Conservation (phyloP, 345 rosid genomes). For the Excoecaria agallocha region DNA sequence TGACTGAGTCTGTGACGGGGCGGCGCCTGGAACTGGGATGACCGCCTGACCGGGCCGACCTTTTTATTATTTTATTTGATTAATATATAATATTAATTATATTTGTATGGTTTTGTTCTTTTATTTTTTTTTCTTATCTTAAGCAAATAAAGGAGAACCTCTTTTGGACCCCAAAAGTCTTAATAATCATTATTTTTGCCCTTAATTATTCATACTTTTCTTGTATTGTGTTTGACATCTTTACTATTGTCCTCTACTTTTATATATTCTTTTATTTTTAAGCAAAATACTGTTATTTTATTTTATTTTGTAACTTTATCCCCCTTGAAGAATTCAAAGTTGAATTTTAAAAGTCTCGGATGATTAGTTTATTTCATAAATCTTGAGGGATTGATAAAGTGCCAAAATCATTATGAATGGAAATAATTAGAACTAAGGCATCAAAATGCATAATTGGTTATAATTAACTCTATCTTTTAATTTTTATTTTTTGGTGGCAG, state of each 20-base stretch:
- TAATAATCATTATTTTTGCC: slow-evolving; percentile 33
- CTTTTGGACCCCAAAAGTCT: slow-evolving; percentile 46
- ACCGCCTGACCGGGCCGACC: slow-evolving; percentile 10
- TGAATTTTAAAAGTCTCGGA: slow-evolving; percentile 16
- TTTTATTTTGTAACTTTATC: too few species aligned
- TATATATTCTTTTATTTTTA: slow-evolving; percentile 10
- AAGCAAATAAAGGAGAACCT: slow-evolving; percentile 23
- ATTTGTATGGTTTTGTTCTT: background rate
- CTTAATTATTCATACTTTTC: slow-evolving; percentile 30
- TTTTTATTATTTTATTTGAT: background rate
- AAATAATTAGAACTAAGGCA: slow-evolving; percentile 11
- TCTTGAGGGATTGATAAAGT: slow-evolving; percentile 32
- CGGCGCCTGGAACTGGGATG: slow-evolving; percentile 15
- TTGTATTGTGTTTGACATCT: slow-evolving; percentile 10
- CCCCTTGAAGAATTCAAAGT: slow-evolving; percentile 37
- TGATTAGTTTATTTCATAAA: slow-evolving; percentile 2
- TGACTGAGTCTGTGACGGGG: background rate
- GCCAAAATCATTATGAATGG: background rate
- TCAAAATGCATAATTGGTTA: background rate
- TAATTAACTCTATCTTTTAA: background rate
- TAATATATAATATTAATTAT: background rate
- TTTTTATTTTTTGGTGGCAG: background rate
- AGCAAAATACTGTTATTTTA: too few species aligned
- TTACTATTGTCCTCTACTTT: slow-evolving; percentile 14
- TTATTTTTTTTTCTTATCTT: too few species aligned